A percentile compares a stretch with the other conserved stretches of the same genome.
Conservation (phyloP, 2,329 filamentous ascomycete species). For the Chaetomiaceae sp. region DNA sequence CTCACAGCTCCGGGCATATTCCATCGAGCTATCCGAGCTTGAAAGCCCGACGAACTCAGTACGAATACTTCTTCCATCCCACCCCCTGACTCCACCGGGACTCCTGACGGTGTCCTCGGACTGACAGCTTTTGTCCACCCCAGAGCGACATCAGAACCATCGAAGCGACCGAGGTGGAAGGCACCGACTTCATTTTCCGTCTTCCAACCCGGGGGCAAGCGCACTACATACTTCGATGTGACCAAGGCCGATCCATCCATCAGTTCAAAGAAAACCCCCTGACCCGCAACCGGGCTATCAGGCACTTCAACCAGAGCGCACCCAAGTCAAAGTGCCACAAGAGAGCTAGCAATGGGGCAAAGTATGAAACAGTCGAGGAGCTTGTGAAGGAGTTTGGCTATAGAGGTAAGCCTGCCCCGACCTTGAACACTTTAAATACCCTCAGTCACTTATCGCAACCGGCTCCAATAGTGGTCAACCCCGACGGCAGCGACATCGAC, state of each 20-base stretch:
- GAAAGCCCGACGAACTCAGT: too few species aligned
- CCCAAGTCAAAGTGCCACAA: background rate
- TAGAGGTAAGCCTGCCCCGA: background rate
- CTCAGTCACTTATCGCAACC: too few species aligned
- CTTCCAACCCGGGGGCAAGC: background rate
- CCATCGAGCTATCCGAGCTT: too few species aligned
- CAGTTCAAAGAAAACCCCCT: background rate
- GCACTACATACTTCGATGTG: conserved; percentile 4
- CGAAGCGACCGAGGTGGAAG: background rate
- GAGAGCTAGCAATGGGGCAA: background rate
- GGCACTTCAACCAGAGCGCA: background rate
- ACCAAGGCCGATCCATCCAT: background rate
- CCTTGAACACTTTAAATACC: background rate
- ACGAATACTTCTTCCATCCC: too few species aligned
- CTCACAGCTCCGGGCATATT: background rate
- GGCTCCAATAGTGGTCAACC: background rate
- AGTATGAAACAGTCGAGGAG: background rate
- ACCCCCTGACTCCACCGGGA: too few species aligned
- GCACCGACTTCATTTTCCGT: conserved; percentile 3
- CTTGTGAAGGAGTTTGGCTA: background rate
- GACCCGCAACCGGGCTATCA: background rate
- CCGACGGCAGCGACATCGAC: background rate
- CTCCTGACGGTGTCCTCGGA: too few species aligned
- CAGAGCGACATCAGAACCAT: background rate
- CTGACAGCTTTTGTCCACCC: background rate